These are phyloP conservation scores for Aspergillus pseudoterreus DNA, from an alignment of 2,329 filamentous ascomycete genomes.

Conservation along the genomic window DNA sequence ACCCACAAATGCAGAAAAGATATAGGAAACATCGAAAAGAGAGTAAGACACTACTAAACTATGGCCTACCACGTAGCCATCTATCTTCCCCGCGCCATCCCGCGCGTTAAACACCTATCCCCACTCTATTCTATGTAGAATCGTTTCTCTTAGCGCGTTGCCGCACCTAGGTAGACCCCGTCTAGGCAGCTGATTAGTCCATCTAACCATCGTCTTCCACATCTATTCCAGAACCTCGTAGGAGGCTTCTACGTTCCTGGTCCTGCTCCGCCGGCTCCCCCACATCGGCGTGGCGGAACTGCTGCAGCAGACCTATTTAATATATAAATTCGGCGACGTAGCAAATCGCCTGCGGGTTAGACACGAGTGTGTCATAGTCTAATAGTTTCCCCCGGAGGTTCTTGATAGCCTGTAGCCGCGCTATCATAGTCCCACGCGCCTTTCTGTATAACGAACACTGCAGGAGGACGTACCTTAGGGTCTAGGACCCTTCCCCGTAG, in stretches of 20 bases:
- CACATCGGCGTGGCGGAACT: neutral
- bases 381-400: too few species aligned
- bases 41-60: too few species aligned
- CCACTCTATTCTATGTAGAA: neutral
- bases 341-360: neutral
- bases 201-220: neutral
- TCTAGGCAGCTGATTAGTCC: neutral
- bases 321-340: neutral
- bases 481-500: slow-evolving; percentile 6
- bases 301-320: neutral
- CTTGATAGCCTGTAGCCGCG: too few species aligned
- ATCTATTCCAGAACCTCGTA: neutral
- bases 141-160: neutral
- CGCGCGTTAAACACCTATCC: too few species aligned
- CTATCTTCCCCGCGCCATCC: too few species aligned
- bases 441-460: neutral
- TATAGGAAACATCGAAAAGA: too few species aligned
- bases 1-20: too few species aligned
- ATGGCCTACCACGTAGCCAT: too few species aligned
- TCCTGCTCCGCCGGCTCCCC: neutral
- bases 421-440: neutral
- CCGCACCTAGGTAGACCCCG: neutral
- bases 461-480: neutral
- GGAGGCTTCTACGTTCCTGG: neutral
- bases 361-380: neutral